Evolutionary conservation across 2,329 filamentous ascomycete species (phyloP), one percentile per base, ranked within the genome.

Genomic region (Sporothrix phasma): DNA sequence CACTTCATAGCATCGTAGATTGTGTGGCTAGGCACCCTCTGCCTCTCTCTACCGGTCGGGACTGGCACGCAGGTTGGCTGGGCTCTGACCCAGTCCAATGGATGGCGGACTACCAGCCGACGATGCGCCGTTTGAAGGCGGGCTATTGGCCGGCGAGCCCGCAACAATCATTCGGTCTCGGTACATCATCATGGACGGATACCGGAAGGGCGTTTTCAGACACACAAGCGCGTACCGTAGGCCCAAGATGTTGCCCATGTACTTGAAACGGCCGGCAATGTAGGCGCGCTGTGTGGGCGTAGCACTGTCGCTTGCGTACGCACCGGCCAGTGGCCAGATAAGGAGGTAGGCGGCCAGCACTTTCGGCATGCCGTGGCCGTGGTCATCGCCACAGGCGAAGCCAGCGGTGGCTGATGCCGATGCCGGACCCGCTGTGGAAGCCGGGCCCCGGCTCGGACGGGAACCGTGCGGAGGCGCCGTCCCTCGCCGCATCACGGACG

Each of bases 171-270:
- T 71, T 2, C 77, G 77, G 69, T 85, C 82, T 34, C 79, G 74
- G 26, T 76, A 78, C 70, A 87, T 84, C 66, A 85, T 76, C 83
- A 86, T 85, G 1, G 82, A 85, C 0, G 84, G 84, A 26, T 84
- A 77, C 31, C 84, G 81, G 62, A 86, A 73, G 69, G 82, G 78
- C 61, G 84, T 76, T 83, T 85, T 59, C 19, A 46, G 39, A 29
- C 34, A 63, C 43, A 39, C 22, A 46, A 58, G 76, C 11, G 83
- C 82, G 69, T 85, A 85, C 65, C 79, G 79, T 54, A 87, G 76
- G 7, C 84, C 84, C 10, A 86, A 73, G 45, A 79, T 78, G 62
- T 81, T 77, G 1, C 78, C 80, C 60, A 87, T 84, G 68, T 78
- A 81, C 60, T 75, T 73, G 63, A 87, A 73, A 5, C 84, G 75